These are phyloP conservation scores for Bjerkandera adusta DNA, from an alignment of 1,284 basidiomycete species.

Conservation along the genomic window DNA sequence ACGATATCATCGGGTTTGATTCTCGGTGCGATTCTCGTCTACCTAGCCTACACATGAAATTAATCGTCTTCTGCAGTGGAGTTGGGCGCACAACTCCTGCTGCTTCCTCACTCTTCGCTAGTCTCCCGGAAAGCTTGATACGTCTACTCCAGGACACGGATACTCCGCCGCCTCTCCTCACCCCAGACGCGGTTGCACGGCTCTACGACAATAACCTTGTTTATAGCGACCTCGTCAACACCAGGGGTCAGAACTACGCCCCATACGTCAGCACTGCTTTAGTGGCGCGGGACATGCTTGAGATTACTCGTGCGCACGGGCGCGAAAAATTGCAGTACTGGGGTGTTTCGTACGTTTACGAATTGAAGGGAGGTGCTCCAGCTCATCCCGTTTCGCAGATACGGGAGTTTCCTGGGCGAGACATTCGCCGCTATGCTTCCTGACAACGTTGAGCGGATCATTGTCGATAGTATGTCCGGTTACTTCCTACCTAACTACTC, in stretches of 20 bases:
- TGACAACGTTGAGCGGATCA: constrained; percentile 16
- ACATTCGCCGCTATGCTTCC: constrained; percentile 14
- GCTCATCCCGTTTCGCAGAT: constrained; percentile 11
- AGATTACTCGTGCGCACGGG: constrained; percentile 43
- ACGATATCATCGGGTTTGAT: constrained; percentile 34
- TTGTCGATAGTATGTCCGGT: constrained; percentile 15
- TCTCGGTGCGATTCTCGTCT: constrained; percentile 25
- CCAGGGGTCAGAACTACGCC: too few relatives aligned
- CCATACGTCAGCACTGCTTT: constrained; percentile 45
- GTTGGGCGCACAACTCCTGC: constrained; percentile 2
- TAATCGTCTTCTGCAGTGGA: not conserved
- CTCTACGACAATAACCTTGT: too few relatives aligned
- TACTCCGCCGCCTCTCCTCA: not conserved
- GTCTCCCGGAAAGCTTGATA: constrained; percentile 1
- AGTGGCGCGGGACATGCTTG: constrained; percentile 48
- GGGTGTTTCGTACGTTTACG: constrained; percentile 44
- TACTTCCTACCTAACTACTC: too few relatives aligned
- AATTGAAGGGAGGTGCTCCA: not conserved
- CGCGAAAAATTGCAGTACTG: constrained; percentile 47
- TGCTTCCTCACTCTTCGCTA: too few relatives aligned
- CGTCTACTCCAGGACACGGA: not conserved
- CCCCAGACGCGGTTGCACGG: constrained; percentile 2
- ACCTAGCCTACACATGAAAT: too few relatives aligned
- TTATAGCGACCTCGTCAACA: too few relatives aligned
- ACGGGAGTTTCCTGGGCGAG: constrained; percentile 22